phyloP scores from a whole-genome alignment of 345 rosid species.

The Anacardium occidentale region DNA sequence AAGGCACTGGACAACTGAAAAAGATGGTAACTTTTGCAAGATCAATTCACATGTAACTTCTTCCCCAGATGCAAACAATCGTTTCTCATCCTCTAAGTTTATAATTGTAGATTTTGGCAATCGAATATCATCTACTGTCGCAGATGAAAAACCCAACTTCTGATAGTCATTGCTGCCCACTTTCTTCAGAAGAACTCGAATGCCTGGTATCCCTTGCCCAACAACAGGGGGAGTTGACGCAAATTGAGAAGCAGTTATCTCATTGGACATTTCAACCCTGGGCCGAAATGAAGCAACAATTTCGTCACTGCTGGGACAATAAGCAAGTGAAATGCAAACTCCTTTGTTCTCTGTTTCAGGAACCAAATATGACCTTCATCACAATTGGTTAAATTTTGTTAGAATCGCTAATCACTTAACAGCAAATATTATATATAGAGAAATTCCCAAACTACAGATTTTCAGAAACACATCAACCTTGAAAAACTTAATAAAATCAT shows the following conservation, averaged over 20 bases:
- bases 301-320: constrained; percentile 50
- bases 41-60: constrained; percentile 50
- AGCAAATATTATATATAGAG: constrained; percentile 2
- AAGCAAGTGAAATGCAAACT: constrained; percentile 76
- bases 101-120: constrained; percentile 67
- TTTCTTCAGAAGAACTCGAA: constrained; percentile 61
- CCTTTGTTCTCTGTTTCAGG: constrained; percentile 61
- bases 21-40: constrained; percentile 67
- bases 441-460: background rate
- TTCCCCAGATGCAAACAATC: constrained; percentile 60
- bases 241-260: constrained; percentile 43
- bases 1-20: constrained; percentile 42
- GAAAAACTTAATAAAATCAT: constrained; percentile 4
- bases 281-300: constrained; percentile 82
- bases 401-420: constrained; percentile 14
- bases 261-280: constrained; percentile 43
- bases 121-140: constrained; percentile 59
- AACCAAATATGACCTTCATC: constrained; percentile 57
- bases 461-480: background rate
- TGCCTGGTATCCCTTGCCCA: constrained; percentile 52
- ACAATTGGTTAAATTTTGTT: constrained; percentile 18
- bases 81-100: constrained; percentile 36
- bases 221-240: constrained; percentile 32
- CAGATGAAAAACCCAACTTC: constrained; percentile 42
- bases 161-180: constrained; percentile 32